Conservation (phyloP, 192 early-diverging fungal species). For the Pilobolus umbonatus region DNA sequence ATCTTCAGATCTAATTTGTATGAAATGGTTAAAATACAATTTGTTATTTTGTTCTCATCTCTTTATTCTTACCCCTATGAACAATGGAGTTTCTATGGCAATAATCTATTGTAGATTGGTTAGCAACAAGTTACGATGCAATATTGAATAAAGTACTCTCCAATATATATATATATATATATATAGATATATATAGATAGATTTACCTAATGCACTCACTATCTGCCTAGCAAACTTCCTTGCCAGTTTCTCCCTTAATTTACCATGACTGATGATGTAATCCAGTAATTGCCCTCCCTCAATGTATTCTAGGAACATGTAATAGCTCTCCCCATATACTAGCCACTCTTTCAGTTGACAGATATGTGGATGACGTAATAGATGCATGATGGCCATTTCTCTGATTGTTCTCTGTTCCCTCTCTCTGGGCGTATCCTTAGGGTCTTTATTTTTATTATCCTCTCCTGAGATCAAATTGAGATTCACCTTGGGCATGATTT, state of each 20-base stretch:
- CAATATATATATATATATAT: too few species aligned
- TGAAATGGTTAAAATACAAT: neutral
- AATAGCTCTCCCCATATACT: slow-evolving; percentile 58
- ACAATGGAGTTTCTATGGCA: slow-evolving; percentile 25
- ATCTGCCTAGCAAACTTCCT: slow-evolving; percentile 70
- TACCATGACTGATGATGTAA: slow-evolving; percentile 75
- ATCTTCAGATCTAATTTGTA: slow-evolving; percentile 60
- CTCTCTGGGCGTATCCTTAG: slow-evolving; percentile 36
- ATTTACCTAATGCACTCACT: slow-evolving; percentile 56
- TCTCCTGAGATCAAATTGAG: neutral
- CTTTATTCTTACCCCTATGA: slow-evolving; percentile 18
- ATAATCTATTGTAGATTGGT: too few species aligned
- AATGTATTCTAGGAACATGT: slow-evolving; percentile 75
- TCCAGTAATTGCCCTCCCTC: slow-evolving; percentile 79
- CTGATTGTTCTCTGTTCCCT: slow-evolving; percentile 38
- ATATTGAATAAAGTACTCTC: neutral
- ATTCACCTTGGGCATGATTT: slow-evolving; percentile 20
- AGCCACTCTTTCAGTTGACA: slow-evolving; percentile 65
- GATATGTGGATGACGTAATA: slow-evolving; percentile 81
- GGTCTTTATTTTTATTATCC: slow-evolving; percentile 17
- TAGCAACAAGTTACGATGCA: too few species aligned
- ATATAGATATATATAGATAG: too few species aligned
- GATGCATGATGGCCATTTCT: slow-evolving; percentile 64
- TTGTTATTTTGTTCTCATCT: neutral
- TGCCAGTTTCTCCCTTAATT: slow-evolving; percentile 76